phyloP scores from a whole-genome alignment of 2,329 filamentous ascomycete genomes.

The Fusarium bactridioides region DNA sequence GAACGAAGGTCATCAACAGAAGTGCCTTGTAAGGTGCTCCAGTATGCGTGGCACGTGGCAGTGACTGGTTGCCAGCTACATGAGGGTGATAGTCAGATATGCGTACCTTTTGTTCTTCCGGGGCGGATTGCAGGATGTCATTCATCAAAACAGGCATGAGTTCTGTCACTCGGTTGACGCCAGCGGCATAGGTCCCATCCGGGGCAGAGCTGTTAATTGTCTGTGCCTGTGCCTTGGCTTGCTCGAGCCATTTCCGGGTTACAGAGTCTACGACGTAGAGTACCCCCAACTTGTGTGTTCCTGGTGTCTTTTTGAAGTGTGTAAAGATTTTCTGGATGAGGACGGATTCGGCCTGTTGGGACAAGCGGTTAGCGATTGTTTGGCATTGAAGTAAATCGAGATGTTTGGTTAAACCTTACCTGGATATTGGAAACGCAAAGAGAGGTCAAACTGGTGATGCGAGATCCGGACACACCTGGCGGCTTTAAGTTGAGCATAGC shows the following conservation, averaged over 20 bases:
- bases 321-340: conserved; percentile 97
- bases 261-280: conserved; percentile 99
- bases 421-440: conserved; percentile 90
- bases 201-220: conserved; percentile 80
- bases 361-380: conserved; percentile 33
- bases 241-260: conserved; percentile 97
- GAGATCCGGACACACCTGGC: conserved; percentile 91
- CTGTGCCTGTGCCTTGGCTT: conserved; percentile 87
- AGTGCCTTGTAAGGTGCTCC: conserved; percentile 20
- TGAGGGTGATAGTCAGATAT: conserved; percentile 41
- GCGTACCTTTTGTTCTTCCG: conserved; percentile 97
- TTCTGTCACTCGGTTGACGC: conserved; percentile 96
- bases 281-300: conserved; percentile 96
- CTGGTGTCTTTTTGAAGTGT: conserved; percentile 93
- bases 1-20: conserved; percentile 6
- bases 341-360: conserved; percentile 82
- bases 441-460: conserved; percentile 85
- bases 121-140: conserved; percentile 88
- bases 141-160: conserved; percentile 93
- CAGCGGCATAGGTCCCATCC: conserved; percentile 93
- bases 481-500: conserved; percentile 92
- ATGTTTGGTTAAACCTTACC: conserved; percentile 60
- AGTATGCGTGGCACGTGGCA: conserved; percentile 22
- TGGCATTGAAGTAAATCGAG: not conserved
- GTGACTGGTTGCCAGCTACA: conserved; percentile 33